Conservation (phyloP, 164 flowering plant species). For the Buxus sempervirens region DNA sequence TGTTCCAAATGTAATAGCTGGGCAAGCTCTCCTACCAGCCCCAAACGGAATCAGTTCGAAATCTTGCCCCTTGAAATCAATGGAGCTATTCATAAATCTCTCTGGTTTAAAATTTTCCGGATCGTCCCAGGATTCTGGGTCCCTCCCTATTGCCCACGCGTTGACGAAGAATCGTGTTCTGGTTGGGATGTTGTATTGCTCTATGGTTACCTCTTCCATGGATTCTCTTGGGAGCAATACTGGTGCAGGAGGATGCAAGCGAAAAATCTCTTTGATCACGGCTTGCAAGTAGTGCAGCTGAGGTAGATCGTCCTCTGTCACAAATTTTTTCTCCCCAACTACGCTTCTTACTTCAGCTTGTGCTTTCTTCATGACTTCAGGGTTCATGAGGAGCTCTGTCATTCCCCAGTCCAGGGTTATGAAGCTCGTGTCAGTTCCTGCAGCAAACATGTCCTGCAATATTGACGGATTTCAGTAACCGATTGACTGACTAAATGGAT, state of each 20-base stretch:
- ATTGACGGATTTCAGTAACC: no score
- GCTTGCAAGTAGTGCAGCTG: constrained; percentile 41
- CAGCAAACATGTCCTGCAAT: constrained; percentile 60
- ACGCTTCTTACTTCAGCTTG: constrained; percentile 43
- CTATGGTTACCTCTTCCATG: constrained; percentile 30
- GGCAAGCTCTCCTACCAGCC: constrained; percentile 49
- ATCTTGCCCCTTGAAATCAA: constrained; percentile 45
- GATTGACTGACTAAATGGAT: no score
- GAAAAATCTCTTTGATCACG: constrained; percentile 47
- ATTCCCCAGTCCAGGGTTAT: constrained; percentile 53
- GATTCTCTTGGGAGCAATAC: constrained; percentile 52
- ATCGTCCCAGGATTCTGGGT: constrained; percentile 40
- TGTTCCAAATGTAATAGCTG: constrained; percentile 41
- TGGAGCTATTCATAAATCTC: constrained; percentile 37
- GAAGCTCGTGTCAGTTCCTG: constrained; percentile 58
- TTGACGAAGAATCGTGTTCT: constrained; percentile 43
- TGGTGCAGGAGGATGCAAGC: constrained; percentile 54
- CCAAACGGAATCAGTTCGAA: constrained; percentile 52
- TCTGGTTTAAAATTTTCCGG: constrained; percentile 47
- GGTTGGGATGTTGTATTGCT: constrained; percentile 41
- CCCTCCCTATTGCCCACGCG: constrained; percentile 56
- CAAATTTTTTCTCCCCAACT: constrained; percentile 28
- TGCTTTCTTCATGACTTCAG: constrained; percentile 32
- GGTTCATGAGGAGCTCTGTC: constrained; percentile 56
- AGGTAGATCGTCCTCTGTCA: constrained; percentile 36